phyloP scores from a whole-genome alignment of 1,284 basidiomycete species.

The Ustilago tritici region DNA sequence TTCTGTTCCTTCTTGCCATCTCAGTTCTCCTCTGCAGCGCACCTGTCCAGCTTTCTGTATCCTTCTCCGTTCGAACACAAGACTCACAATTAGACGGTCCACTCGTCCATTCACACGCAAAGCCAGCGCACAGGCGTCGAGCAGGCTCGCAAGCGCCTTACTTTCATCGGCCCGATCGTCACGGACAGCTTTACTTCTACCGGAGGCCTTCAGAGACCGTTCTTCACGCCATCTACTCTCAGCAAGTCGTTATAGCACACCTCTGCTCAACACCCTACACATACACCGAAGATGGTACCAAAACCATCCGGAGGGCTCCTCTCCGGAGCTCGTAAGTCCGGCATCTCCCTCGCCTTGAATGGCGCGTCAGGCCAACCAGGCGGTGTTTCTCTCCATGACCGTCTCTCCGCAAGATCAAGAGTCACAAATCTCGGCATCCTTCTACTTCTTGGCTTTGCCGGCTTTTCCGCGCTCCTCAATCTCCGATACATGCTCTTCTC shows the following conservation, averaged over 20 bases:
- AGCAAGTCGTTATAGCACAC: neutral
- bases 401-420: conserved; percentile 61
- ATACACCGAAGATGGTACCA: conserved; percentile 37
- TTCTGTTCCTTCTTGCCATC: neutral
- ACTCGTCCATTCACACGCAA: neutral
- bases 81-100: too few relatives aligned
- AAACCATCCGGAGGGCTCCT: conserved; percentile 43
- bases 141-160: neutral
- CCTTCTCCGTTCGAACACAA: too few relatives aligned
- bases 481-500: conserved; percentile 48
- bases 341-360: conserved; percentile 58
- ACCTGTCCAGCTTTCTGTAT: too few relatives aligned
- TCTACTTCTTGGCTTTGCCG: conserved; percentile 59
- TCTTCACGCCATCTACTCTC: neutral
- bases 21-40: too few relatives aligned
- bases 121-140: neutral
- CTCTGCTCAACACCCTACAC: neutral
- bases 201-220: neutral
- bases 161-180: too few relatives aligned
- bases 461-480: conserved; percentile 62
- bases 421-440: conserved; percentile 69
- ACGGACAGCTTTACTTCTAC: neutral
- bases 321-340: conserved; percentile 51
- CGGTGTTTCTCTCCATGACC: conserved; percentile 49
- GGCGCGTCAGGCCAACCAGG: conserved; percentile 32